Percentiles rank a stretch among this genome's conserved stretches.
phyloP scores from a whole-genome alignment of 2,329 filamentous ascomycete genomes.

The Rhinocladiella similis region DNA sequence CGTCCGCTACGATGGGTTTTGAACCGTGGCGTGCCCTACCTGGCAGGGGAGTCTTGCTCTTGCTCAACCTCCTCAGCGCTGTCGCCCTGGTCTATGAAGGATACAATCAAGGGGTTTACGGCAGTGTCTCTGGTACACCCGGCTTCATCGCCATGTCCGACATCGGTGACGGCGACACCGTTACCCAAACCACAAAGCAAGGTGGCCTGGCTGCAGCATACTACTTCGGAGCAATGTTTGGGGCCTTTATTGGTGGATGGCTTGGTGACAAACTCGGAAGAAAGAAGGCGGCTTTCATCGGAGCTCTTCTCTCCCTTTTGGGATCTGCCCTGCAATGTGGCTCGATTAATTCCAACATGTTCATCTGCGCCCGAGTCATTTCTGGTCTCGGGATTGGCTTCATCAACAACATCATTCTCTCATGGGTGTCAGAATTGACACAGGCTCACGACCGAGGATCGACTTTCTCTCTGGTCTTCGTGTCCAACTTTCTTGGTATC shows the following conservation, averaged over 20 bases:
- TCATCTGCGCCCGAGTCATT: slow-evolving; percentile 34
- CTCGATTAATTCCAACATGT: slow-evolving; percentile 32
- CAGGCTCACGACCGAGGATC: slow-evolving; percentile 32
- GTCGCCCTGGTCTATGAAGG: slow-evolving; percentile 34
- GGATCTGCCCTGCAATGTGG: slow-evolving; percentile 32
- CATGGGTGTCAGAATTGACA: slow-evolving; percentile 32
- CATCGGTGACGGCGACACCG: slow-evolving; percentile 28
- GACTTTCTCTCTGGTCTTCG: slow-evolving; percentile 33
- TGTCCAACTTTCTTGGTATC: slow-evolving; percentile 34
- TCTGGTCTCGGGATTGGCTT: slow-evolving; percentile 36
- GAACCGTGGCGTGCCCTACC: slow-evolving; percentile 32
- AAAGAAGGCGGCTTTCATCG: slow-evolving; percentile 30
- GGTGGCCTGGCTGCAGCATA: slow-evolving; percentile 34
- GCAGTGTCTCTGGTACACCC: slow-evolving; percentile 31
- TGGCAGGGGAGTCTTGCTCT: slow-evolving; percentile 30
- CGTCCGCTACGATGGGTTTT: slow-evolving; percentile 24
- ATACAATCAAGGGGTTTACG: slow-evolving; percentile 36
- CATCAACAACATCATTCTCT: slow-evolving; percentile 34
- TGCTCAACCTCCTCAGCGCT: slow-evolving; percentile 33
- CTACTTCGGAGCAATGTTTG: slow-evolving; percentile 34
- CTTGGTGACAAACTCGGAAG: slow-evolving; percentile 32
- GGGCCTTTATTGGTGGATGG: slow-evolving; percentile 32
- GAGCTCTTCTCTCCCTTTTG: slow-evolving; percentile 30
- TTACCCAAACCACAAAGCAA: slow-evolving; percentile 33
- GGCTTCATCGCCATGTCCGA: slow-evolving; percentile 33